phyloP scores from a whole-genome alignment of 140 eudicot species.

The Flaveria floridana region DNA sequence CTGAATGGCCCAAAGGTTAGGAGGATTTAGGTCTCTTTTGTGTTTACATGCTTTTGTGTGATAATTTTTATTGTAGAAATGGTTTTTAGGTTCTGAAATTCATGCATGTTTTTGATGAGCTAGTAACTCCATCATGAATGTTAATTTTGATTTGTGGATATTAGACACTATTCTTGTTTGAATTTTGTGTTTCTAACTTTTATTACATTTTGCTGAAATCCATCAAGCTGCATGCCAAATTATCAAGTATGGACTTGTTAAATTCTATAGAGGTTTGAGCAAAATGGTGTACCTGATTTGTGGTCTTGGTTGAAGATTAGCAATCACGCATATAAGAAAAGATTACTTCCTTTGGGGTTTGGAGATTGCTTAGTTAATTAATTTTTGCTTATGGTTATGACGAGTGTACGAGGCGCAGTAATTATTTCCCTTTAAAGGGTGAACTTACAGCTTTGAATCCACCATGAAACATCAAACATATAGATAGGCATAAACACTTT shows the following conservation, averaged over 20 bases:
- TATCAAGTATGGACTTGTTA: not conserved
- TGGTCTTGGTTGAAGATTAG: conserved; percentile 12
- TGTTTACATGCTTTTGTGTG: not conserved
- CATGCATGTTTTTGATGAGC: conserved; percentile 11
- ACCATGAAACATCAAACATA: not conserved
- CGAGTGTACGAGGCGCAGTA: not conserved
- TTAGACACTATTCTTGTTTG: not conserved
- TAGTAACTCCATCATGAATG: conserved; percentile 2
- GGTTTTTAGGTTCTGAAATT: not conserved
- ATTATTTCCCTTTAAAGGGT: not conserved
- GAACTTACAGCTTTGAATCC: not conserved
- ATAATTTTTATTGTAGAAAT: not conserved
- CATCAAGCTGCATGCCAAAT: not conserved
- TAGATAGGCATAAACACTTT: not conserved
- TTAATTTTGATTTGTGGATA: conserved; percentile 1
- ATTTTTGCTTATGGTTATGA: not conserved
- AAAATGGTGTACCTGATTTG: not conserved
- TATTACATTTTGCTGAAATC: conserved; percentile 9
- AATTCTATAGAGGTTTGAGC: not conserved
- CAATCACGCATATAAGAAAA: not conserved
- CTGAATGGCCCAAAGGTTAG: conserved; percentile 97
- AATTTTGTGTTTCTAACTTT: not conserved
- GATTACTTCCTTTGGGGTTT: not conserved
- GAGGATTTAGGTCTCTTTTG: not conserved
- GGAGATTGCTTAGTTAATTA: not conserved